A percentile compares a stretch with the other conserved stretches of the same genome.
Evolutionary conservation across 192 early-diverging fungal species (phyloP).

Genomic region (Podila epicladia): DNA sequence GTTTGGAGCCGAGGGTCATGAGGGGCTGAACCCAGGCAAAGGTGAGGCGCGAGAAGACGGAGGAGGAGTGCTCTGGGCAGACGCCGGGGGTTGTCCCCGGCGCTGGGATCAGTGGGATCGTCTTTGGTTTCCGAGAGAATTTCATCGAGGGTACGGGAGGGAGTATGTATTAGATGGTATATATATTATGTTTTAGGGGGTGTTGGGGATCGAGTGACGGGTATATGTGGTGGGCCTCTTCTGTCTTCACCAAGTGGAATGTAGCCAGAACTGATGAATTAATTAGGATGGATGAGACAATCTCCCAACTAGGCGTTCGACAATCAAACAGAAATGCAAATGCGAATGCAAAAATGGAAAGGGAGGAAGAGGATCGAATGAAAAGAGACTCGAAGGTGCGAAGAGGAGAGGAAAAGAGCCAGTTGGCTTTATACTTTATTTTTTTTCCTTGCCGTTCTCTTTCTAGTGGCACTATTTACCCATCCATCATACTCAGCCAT

Average conservation of each 20-base stretch:
- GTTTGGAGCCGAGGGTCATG: constrained; percentile 73
- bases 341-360: too few species aligned
- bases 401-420: too few species aligned
- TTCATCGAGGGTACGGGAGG: not conserved
- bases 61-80: constrained; percentile 65
- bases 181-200: not conserved
- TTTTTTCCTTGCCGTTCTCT: too few species aligned
- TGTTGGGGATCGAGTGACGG: not conserved
- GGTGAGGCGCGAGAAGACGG: constrained; percentile 64
- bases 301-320: too few species aligned
- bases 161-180: not conserved
- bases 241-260: not conserved
- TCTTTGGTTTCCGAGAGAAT: constrained; percentile 5
- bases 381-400: too few species aligned
- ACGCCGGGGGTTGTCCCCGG: constrained; percentile 30
- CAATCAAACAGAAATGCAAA: too few species aligned
- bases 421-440: too few species aligned
- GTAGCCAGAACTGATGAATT: too few species aligned
- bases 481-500: too few species aligned
- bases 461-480: too few species aligned
- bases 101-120: constrained; percentile 31
- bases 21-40: constrained; percentile 71
- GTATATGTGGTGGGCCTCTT: not conserved
- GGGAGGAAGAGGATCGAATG: too few species aligned
- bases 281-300: too few species aligned